Base-by-base conservation (phyloP, 2,329 filamentous ascomycete genomes). In the Capronia americana region DNA sequence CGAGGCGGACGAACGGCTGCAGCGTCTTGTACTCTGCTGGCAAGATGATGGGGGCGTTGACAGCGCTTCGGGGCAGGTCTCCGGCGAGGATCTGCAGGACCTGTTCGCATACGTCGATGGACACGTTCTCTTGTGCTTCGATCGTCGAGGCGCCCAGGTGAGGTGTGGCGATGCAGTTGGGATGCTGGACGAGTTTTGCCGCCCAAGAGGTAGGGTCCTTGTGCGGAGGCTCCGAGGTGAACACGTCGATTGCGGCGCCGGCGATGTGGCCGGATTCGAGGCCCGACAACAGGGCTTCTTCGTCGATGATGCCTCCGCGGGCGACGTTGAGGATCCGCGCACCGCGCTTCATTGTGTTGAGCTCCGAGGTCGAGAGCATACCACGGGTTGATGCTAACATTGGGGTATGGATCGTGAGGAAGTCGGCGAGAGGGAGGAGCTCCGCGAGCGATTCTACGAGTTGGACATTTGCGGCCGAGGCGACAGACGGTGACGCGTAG, bases 91-190 rank as follows among this genome's bases (percentile, higher is more conserved):
- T 92, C 65, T 89, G 85, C 0, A 91, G 83, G 12, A 93, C 90
- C 78, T 95, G 91, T 38, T 89, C 88, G 77, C 91, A 94, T 8
- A 94, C 92, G 72, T 94, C 92, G 69, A 93, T 86, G 1, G 89
- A 91, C 3, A 93, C 91, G 68, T 93, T 93, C 74, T 94, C 91
- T 76, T 95, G 91, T 0, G 92, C 92, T 82, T 95, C 92, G 38
- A 90, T 85, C 0, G 92, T 95, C 0, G 88, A 92, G 0, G 92
- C 92, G 7, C 91, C 91, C 0, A 95, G 82, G 76, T 95, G 92
- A 0, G 92, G 92, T 7, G 92, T 94, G 1, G 88, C 88, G 1
- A 94, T 88, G 0, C 92, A 90, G 70, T 87, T 89, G 0, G 88
- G 85, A 71, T 94, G 91, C 10, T 82, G 82, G 64, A 90, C 86